phyloP scores from a whole-genome alignment of 208 protist species.

The Trichomonas gallinae region DNA sequence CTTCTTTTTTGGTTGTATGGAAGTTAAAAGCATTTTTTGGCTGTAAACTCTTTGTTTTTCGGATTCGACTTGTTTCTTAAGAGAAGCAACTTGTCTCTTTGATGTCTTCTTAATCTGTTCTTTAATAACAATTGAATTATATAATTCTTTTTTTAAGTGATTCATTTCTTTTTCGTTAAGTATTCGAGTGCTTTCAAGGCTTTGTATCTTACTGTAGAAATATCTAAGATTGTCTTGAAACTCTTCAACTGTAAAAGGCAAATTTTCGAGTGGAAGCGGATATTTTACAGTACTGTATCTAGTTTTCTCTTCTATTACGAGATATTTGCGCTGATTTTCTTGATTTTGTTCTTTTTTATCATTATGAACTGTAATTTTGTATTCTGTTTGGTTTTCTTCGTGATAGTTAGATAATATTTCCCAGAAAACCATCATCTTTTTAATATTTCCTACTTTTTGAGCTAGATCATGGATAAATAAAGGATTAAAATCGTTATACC shows the following conservation, averaged over 20 bases:
- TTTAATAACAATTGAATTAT: not conserved
- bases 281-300: not conserved
- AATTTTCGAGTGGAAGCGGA: not conserved
- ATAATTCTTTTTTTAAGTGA: not conserved
- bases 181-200: not conserved
- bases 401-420: not conserved
- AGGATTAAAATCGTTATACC: not conserved
- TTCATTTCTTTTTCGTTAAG: not conserved
- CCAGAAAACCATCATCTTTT: not conserved
- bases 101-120: not conserved
- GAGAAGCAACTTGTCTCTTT: not conserved
- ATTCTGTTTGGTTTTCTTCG: not conserved
- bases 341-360: not conserved
- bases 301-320: not conserved
- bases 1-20: not conserved
- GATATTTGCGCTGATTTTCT: not conserved
- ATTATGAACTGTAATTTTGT: not conserved
- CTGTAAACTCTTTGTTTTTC: not conserved
- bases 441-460: not conserved
- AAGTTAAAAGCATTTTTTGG: not conserved
- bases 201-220: not conserved
- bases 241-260: not conserved
- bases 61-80: not conserved
- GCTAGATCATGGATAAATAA: not conserved
- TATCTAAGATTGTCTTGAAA: not conserved